Evolutionary conservation across 768 basidiomycete genomes (phyloP).

Genomic region (Collybiopsis luxurians): DNA sequence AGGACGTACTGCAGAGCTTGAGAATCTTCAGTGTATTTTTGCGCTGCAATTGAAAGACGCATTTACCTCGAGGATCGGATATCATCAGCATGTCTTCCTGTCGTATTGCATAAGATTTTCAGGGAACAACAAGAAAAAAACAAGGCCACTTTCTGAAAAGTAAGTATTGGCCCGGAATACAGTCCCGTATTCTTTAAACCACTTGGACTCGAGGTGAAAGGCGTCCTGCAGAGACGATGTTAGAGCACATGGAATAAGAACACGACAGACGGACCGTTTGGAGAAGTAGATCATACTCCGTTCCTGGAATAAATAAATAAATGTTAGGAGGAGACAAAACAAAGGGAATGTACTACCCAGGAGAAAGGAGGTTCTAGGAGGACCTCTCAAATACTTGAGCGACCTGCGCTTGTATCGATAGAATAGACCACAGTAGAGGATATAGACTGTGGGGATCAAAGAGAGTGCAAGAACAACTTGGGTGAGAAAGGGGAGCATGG

Average conservation of each 20-base stretch:
- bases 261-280: background rate
- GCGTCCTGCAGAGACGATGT: background rate
- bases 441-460: background rate
- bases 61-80: background rate
- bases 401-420: background rate
- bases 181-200: slow-evolving; percentile 1
- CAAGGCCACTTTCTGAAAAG: background rate
- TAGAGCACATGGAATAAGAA: background rate
- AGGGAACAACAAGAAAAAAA: no score
- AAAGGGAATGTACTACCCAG: background rate
- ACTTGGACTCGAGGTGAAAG: background rate
- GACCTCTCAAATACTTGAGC: background rate
- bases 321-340: background rate
- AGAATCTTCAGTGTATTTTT: no score
- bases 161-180: background rate
- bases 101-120: background rate
- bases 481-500: background rate
- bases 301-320: background rate
- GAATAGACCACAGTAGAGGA: background rate
- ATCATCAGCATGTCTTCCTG: slow-evolving; percentile 6
- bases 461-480: background rate
- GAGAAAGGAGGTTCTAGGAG: background rate
- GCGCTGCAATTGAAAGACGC: no score
- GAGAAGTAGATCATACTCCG: background rate
- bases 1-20: slow-evolving; percentile 21